phyloP scores from a whole-genome alignment of 306 rosid species.

The Senna siamea region DNA sequence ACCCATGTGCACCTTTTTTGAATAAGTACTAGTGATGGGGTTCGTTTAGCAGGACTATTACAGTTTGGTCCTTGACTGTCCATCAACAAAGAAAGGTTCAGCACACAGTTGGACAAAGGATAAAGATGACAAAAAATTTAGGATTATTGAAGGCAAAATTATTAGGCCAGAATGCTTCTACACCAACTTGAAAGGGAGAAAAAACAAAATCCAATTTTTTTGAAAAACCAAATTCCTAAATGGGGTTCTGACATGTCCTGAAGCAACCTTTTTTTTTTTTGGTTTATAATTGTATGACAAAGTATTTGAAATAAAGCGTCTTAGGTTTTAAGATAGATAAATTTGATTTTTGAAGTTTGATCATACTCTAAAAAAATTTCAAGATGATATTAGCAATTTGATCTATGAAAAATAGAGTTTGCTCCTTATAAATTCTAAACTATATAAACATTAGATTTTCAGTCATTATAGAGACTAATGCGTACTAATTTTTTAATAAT shows the following conservation, averaged over 20 bases:
- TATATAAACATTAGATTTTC: too few species aligned
- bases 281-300: too few species aligned
- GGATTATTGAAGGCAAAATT: not conserved
- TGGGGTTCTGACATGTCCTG: not conserved
- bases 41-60: not conserved
- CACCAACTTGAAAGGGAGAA: not conserved
- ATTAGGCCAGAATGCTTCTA: not conserved
- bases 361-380: not conserved
- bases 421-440: too few species aligned
- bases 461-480: too few species aligned
- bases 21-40: not conserved
- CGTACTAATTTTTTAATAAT: too few species aligned
- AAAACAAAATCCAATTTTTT: not conserved
- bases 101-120: not conserved
- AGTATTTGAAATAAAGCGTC: too few species aligned
- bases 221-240: not conserved
- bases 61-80: not conserved
- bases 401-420: too few species aligned
- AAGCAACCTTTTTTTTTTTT: not conserved
- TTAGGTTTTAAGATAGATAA: too few species aligned
- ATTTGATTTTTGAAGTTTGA: too few species aligned
- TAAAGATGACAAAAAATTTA: not conserved
- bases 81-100: too few species aligned
- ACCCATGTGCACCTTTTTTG: constrained; percentile 26
- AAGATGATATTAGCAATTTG: too few species aligned